Evolutionary conservation across 2,329 filamentous ascomycete species (phyloP), one percentile per base, ranked within the genome.

Genomic region (Triangularia setosa): DNA sequence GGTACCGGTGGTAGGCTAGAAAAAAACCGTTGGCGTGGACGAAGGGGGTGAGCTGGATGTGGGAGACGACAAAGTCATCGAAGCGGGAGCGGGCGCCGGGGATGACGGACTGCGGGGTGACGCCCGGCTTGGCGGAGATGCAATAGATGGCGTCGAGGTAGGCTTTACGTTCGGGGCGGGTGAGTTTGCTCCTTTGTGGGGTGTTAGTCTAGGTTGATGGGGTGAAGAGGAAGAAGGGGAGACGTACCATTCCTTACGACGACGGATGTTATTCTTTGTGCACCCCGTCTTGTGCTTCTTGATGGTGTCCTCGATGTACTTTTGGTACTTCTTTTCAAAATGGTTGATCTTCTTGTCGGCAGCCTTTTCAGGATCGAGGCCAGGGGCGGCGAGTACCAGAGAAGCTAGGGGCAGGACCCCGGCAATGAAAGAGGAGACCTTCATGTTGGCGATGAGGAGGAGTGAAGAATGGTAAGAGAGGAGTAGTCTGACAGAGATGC

Each of bases 61-160:
- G 69, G 23, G 60, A 52, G 16, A 53, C 64, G 56, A 69, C 65
- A 54, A 66, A 68, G 65, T 70, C 69, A 62, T 70, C 69, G 62
- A 64, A 70, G 25, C 54, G 63, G 12, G 44, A 48, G 33, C 64
- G 63, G 16, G 64, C 66, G 35, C 68, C 68, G 16, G 66, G 64
- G 35, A 59, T 58, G 4, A 35, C 4, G 9, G 30, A 21, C 18
- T 7, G 6, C 0, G 60, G 58, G 33, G 60, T 68, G 2, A 9
- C 9, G 11, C 60, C 24, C 3, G 66, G 60, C 4, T 58, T 58
- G 9, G 24, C 8, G 52, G 55, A 24, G n/a, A 67, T 55, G 61
- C 64, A 67, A 56, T 63, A 56, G n/a, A 65, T 55, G 0, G 66
- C 61, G 8, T 30, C 1, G 40, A 64, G 62, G 61, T 62, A 67